Evolutionary conservation across 2,329 filamentous ascomycete species (phyloP).

Genomic region (Colletotrichum tropicale): DNA sequence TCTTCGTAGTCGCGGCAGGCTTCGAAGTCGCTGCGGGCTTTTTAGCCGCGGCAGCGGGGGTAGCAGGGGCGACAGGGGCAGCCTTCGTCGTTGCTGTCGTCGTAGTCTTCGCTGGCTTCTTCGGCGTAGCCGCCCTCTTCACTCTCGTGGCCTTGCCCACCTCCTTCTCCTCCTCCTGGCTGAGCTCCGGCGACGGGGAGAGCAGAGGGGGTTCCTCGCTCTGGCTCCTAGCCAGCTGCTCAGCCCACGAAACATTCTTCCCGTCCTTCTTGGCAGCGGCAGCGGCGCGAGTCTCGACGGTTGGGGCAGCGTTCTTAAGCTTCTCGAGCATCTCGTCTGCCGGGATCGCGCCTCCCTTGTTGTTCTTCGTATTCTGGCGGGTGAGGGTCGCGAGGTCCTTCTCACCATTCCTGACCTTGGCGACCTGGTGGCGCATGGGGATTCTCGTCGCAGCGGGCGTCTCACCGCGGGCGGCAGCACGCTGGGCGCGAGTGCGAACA

Average conservation of each 20-base stretch:
- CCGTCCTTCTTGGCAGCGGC: neutral
- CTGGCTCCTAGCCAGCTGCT: constrained; percentile 8
- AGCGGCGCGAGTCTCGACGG: neutral
- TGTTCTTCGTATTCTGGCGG: constrained; percentile 48
- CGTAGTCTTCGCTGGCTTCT: neutral
- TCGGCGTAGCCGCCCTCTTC: neutral
- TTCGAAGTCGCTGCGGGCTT: neutral
- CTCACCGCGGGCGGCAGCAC: constrained; percentile 11
- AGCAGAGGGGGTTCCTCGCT: neutral
- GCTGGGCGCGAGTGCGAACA: constrained; percentile 17
- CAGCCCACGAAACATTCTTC: constrained; percentile 12
- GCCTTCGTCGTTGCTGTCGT: neutral
- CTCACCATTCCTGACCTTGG: constrained; percentile 33
- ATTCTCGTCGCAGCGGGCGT: neutral
- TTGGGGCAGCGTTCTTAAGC: constrained; percentile 10
- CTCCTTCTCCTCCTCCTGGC: neutral
- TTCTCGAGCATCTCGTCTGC: constrained; percentile 33
- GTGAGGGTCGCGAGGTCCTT: constrained; percentile 47
- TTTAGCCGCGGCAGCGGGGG: neutral
- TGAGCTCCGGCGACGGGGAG: neutral
- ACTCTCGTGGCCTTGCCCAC: neutral
- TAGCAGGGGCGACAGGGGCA: neutral
- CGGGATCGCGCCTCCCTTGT: constrained; percentile 41
- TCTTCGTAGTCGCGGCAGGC: neutral
- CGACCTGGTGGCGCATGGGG: constrained; percentile 1